Conservation (phyloP, 805 yeast genomes). For the Metschnikowia kofuensis region DNA sequence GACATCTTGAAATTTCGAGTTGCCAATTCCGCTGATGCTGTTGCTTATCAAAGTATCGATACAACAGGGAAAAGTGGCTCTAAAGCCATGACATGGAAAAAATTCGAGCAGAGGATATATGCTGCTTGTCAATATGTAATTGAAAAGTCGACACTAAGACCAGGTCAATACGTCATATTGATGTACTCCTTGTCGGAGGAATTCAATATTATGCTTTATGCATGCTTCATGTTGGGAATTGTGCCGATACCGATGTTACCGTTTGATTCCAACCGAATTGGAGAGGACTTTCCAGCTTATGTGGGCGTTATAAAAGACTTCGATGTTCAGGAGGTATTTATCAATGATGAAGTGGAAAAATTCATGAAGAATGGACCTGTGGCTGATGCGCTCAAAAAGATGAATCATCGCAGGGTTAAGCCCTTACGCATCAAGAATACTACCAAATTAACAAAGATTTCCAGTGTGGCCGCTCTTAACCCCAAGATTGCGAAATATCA, state of each 20-base stretch:
- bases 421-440: constrained; percentile 66
- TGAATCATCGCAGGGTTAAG: constrained; percentile 29
- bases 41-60: constrained; percentile 59
- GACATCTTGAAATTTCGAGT: constrained; percentile 81
- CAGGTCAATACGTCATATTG: constrained; percentile 73
- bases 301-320: constrained; percentile 66
- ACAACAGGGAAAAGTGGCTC: constrained; percentile 32
- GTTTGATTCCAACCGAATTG: constrained; percentile 59
- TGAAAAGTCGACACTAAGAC: constrained; percentile 57
- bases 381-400: constrained; percentile 53
- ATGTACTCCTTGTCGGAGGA: constrained; percentile 89
- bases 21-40: constrained; percentile 67
- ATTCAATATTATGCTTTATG: constrained; percentile 75
- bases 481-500: constrained; percentile 43
- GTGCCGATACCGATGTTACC: constrained; percentile 77
- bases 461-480: constrained; percentile 39
- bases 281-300: constrained; percentile 72
- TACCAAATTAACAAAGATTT: constrained; percentile 48
- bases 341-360: constrained; percentile 72
- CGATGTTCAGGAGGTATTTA: constrained; percentile 67
- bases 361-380: constrained; percentile 67
- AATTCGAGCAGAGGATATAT: constrained; percentile 72
- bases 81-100: constrained; percentile 63
- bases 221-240: constrained; percentile 80
- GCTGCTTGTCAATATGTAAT: constrained; percentile 71